Base-by-base conservation (phyloP, 805 yeast genomes). In the Suhomyces tanzawaensis region DNA sequence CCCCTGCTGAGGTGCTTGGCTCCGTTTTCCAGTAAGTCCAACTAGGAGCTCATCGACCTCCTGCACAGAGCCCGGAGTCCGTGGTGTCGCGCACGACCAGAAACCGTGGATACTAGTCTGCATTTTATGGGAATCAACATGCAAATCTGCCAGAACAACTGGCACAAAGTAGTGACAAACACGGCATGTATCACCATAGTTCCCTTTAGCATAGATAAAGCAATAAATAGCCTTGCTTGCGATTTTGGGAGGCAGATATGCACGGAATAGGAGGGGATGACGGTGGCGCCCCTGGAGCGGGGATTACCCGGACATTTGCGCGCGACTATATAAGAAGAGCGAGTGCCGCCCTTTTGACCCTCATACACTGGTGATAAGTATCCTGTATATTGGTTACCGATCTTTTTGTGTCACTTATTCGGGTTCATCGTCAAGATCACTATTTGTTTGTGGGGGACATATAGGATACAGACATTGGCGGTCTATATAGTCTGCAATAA, bases 261-360 rank as follows among this genome's bases (percentile, higher is more conserved):
- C 29, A n/a, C 36, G 24, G 21, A 33, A 24, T 25, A n/a, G 29
- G n/a, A 33, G 30, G 26, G 36, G 28, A 33, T 33, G 36, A 33
- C 17, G 36, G 36, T 25, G 29, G 29, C 36, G 36, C 19, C 23
- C 16, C 23, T 5, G 9, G 15, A 17, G 3, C 24, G n/a, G 15
- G 32, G 24, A 45, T 53, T 53, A 52, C 58, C 57, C 57, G 57
- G 57, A 48, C 34, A 25, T 33, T 16, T 14, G 36, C 22, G 29
- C 41, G 41, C 41, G 45, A 46, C 49, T 57, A 57, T 57, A 56
- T 46, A 56, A 44, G 46, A 44, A 46, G 48, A 51, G 43, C 40
- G 34, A 36, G 32, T 40, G 43, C 56, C 53, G 36, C 36, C 13
- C 13, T 3, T 21, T 15, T 24, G 27, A 24, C 12, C 13, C 26